Evolutionary conservation across 2,329 filamentous ascomycete genomes (phyloP).

Genomic region (Sarocladium strictum): DNA sequence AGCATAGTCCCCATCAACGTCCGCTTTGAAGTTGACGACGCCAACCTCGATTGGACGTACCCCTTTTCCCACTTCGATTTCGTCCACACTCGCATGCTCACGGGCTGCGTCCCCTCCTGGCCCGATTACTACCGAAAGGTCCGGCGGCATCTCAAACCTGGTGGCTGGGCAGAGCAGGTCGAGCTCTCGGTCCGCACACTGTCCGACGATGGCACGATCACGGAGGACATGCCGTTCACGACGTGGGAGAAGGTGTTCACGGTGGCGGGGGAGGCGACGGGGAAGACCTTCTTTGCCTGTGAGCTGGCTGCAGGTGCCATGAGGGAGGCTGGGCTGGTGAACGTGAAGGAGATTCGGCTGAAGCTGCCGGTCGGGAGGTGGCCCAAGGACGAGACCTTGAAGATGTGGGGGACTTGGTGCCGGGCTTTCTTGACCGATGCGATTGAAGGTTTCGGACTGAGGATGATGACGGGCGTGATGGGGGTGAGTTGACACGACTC

Average conservation of each 20-base stretch:
- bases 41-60: conserved; percentile 44
- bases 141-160: conserved; percentile 9
- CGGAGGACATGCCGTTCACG: not conserved
- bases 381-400: conserved; percentile 9
- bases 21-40: conserved; percentile 60
- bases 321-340: conserved; percentile 5
- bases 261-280: not conserved
- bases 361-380: conserved; percentile 11
- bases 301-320: not conserved
- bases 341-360: conserved; percentile 8
- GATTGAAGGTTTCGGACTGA: conserved; percentile 2
- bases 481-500: not conserved
- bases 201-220: not conserved
- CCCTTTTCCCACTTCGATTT: conserved; percentile 31
- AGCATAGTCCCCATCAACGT: conserved; percentile 55
- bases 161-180: conserved; percentile 11
- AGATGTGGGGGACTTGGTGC: conserved; percentile 4
- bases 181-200: not conserved
- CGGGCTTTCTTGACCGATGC: not conserved
- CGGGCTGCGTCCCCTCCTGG: conserved; percentile 22
- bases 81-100: conserved; percentile 27
- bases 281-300: conserved; percentile 2
- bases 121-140: conserved; percentile 8
- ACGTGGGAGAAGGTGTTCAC: conserved; percentile 4
- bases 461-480: conserved; percentile 5